Percentiles rank a stretch among this genome's conserved stretches.
Conservation (phyloP, 2,329 filamentous ascomycete species). For the Aspergillus jensenii region DNA sequence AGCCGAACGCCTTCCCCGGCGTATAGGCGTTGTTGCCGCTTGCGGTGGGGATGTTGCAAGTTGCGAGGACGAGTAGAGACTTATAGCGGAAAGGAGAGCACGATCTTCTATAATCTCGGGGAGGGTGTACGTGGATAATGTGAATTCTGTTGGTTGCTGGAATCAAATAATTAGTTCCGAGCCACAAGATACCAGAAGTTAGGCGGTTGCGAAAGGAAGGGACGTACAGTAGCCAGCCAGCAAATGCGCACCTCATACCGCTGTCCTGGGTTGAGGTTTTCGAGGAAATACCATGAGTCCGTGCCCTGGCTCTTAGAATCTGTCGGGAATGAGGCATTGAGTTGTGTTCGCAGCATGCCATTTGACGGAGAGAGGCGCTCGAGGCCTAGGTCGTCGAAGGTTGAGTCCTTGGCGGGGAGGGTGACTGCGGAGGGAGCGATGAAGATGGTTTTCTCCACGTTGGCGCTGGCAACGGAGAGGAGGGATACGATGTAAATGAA, state of each 20-base stretch:
- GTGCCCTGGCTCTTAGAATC: constrained; percentile 52
- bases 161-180: not conserved
- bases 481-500: constrained; percentile 19
- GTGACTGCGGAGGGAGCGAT: constrained; percentile 62
- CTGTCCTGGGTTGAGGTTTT: constrained; percentile 66
- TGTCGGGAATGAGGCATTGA: constrained; percentile 69
- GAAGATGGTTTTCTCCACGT: constrained; percentile 92
- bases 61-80: constrained; percentile 58
- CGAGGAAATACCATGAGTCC: constrained; percentile 77
- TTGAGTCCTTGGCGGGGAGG: constrained; percentile 57
- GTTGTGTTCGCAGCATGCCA: constrained; percentile 59
- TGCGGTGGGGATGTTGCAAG: constrained; percentile 32
- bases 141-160: constrained; percentile 84
- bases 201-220: not conserved
- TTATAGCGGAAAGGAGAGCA: constrained; percentile 64
- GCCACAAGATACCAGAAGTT: not conserved
- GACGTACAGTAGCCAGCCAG: constrained; percentile 84
- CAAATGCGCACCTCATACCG: constrained; percentile 91
- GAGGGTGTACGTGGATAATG: constrained; percentile 64
- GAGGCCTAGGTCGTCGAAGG: constrained; percentile 62
- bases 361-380: constrained; percentile 61
- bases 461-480: constrained; percentile 51
- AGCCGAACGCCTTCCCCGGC: not conserved
- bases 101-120: constrained; percentile 61
- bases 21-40: constrained; percentile 12